These are phyloP conservation scores for Skeletonema menzelii DNA, from an alignment of 108 stramenopile genomes.

Conservation along the genomic window DNA sequence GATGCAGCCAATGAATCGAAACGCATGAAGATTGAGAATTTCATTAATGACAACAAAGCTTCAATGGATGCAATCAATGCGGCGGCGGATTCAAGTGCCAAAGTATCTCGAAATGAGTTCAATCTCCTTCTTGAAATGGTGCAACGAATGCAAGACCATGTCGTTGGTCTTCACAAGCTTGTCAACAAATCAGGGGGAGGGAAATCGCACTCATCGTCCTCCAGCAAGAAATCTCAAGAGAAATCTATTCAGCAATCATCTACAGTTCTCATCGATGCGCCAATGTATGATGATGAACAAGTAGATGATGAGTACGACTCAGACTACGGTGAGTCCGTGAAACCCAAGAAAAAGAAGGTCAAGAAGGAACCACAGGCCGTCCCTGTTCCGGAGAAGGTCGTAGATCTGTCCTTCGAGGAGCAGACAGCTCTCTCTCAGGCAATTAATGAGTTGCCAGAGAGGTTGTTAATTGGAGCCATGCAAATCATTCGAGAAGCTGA, in stretches of 20 bases:
- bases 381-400: conserved; percentile 37
- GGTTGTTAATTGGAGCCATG: conserved; percentile 68
- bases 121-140: conserved; percentile 70
- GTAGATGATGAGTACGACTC: conserved; percentile 14
- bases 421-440: conserved; percentile 81
- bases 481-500: conserved; percentile 85
- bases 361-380: conserved; percentile 43
- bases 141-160: conserved; percentile 66
- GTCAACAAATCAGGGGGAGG: conserved; percentile 35
- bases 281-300: conserved; percentile 3
- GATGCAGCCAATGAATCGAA: conserved; percentile 51
- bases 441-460: conserved; percentile 68
- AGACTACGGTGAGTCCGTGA: background rate
- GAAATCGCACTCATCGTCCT: conserved; percentile 3
- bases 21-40: conserved; percentile 59
- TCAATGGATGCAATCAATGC: conserved; percentile 61
- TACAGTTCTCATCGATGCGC: conserved; percentile 1
- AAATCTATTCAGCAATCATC: conserved; percentile 2
- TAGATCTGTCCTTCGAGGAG: conserved; percentile 69
- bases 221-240: background rate
- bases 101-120: conserved; percentile 73
- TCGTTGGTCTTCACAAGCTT: conserved; percentile 64
- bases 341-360: conserved; percentile 58
- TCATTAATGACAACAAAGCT: conserved; percentile 57
- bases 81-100: conserved; percentile 45